phyloP scores from a whole-genome alignment of 768 basidiomycete species.

The Trametes cingulata region DNA sequence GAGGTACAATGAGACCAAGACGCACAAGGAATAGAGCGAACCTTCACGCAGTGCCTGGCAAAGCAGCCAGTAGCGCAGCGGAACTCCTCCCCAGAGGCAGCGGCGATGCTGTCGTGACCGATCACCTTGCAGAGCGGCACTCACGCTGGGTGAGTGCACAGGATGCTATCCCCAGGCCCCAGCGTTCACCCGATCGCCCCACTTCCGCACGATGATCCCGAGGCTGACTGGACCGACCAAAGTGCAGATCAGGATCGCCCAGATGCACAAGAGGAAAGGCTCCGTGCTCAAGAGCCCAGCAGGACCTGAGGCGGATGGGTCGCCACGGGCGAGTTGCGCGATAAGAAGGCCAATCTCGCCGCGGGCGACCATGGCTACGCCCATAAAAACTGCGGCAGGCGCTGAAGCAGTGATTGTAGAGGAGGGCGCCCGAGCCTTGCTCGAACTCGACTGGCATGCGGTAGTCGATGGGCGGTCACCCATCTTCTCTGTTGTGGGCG shows the following conservation, averaged over 20 bases:
- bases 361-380: slow-evolving; percentile 60
- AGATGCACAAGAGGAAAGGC: slow-evolving; percentile 42
- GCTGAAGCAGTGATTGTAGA: background rate
- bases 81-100: too few relatives aligned
- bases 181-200: slow-evolving; percentile 10
- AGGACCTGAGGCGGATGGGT: slow-evolving; percentile 13
- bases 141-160: too few relatives aligned
- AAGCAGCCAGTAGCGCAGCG: too few relatives aligned
- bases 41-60: too few relatives aligned
- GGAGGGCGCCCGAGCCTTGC: too few relatives aligned
- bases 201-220: slow-evolving; percentile 24
- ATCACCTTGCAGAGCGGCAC: too few relatives aligned
- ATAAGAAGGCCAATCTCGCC: slow-evolving; percentile 71
- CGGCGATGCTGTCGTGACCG: too few relatives aligned
- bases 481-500: background rate
- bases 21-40: too few relatives aligned
- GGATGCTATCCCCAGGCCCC: slow-evolving; percentile 13
- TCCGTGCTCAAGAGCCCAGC: slow-evolving; percentile 35
- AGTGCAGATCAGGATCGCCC: slow-evolving; percentile 49
- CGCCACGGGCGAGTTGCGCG: slow-evolving; percentile 42
- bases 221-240: slow-evolving; percentile 37
- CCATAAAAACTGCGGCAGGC: slow-evolving; percentile 25
- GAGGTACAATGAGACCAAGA: too few relatives aligned
- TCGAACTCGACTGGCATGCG: background rate
- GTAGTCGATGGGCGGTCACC: background rate